A percentile compares a stretch with the other conserved stretches of the same genome.
Evolutionary conservation across 2,329 filamentous ascomycete species (phyloP).

Genomic region (Calonectria honghensis): DNA sequence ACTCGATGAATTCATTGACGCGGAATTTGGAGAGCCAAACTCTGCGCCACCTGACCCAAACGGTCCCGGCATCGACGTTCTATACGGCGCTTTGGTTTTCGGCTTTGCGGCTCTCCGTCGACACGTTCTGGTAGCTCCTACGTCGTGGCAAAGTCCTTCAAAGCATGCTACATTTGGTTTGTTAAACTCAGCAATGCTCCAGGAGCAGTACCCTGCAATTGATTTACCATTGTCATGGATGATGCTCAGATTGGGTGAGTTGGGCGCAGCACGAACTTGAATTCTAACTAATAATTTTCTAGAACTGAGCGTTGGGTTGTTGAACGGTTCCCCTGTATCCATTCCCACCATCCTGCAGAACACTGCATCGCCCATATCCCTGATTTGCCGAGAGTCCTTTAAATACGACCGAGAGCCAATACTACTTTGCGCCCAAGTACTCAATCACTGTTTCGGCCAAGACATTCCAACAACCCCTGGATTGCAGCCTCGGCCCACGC

Average conservation of each 20-base stretch:
- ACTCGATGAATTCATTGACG: slow-evolving; percentile 40
- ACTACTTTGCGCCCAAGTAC: slow-evolving; percentile 59
- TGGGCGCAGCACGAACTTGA: too few species aligned
- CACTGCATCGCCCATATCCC: slow-evolving; percentile 44
- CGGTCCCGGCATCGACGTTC: slow-evolving; percentile 29
- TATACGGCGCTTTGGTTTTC: slow-evolving; percentile 41
- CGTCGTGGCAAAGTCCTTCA: slow-evolving; percentile 49
- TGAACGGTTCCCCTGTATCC: slow-evolving; percentile 52
- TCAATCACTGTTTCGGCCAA: slow-evolving; percentile 57
- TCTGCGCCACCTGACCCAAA: slow-evolving; percentile 36
- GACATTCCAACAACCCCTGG: slow-evolving; percentile 37
- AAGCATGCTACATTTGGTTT: slow-evolving; percentile 41
- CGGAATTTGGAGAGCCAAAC: slow-evolving; percentile 31
- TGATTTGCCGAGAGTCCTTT: slow-evolving; percentile 46
- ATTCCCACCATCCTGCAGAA: slow-evolving; percentile 52
- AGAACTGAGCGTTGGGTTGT: slow-evolving; percentile 57
- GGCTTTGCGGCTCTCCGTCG: slow-evolving; percentile 42
- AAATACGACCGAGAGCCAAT: slow-evolving; percentile 54
- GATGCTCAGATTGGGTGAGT: slow-evolving; percentile 55
- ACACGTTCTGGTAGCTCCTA: slow-evolving; percentile 45
- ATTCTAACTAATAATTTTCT: slow-evolving; percentile 7
- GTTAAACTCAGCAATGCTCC: slow-evolving; percentile 43
- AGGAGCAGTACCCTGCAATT: slow-evolving; percentile 42
- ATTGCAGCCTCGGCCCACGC: slow-evolving; percentile 39
- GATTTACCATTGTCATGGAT: slow-evolving; percentile 51